Evolutionary conservation across 768 basidiomycete species (phyloP), one percentile per base, ranked within the genome.

Genomic region (Mycena alexandri): DNA sequence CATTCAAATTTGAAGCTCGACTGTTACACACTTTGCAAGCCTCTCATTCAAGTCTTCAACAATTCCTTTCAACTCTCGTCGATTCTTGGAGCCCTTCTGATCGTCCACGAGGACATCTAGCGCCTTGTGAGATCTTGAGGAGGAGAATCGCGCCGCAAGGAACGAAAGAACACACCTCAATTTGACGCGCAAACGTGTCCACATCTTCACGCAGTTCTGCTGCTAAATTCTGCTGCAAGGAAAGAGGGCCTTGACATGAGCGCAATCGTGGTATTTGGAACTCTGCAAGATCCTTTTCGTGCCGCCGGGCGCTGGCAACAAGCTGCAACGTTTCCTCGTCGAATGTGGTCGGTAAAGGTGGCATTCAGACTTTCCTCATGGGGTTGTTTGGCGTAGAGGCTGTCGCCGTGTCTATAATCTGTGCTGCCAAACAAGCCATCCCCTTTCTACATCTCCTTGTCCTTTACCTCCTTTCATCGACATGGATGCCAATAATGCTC

Each of bases 201-300:
- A 95, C 78, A 73, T 96, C 95, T 59, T 91, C 91, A 34, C 93
- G 83, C 64, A 96, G 77, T 74, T 95, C 94, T 5, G 87, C 88
- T 0, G 89, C 89, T 59, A 91, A 82, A 53, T 88, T 85, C 74
- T 95, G 91, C 72, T 97, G 95, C 3, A 87, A 74, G 0, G 84
- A 76, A 12, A 93, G 80, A 1, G 95, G 91, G 0, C 92, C 94
- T 11, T 78, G 81, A 76, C 93, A 96, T 57, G 81, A 74, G 11
- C 85, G 83, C 55, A 98, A 81, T 2, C 92, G 87, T 1, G 94
- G 93, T 38, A 98, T 84, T 76, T 95, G 93, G 71, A 89, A 89
- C 13, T 89, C 81, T 4, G 81, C 72, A 9, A 97, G 76, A 78
- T 95, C 93, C 3, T 78, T 84, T 66, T 88, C 82, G 12, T 87